phyloP scores from a whole-genome alignment of 2,329 filamentous ascomycete species.

The Exophiala sp. region DNA sequence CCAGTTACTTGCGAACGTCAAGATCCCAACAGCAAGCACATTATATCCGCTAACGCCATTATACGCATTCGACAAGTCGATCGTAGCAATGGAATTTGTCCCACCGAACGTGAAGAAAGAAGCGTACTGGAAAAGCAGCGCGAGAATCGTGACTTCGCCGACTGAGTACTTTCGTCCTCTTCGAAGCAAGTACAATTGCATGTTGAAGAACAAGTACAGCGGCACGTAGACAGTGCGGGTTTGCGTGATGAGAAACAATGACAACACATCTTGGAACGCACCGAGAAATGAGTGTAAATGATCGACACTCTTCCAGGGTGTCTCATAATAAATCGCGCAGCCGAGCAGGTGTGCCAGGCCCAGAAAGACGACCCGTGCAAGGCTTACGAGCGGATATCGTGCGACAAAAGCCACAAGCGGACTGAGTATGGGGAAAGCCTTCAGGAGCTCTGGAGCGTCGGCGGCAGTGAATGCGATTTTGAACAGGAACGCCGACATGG shows the following conservation, averaged over 20 bases:
- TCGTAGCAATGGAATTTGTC: slow-evolving; percentile 91
- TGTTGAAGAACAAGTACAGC: slow-evolving; percentile 71
- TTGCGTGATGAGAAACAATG: slow-evolving; percentile 80
- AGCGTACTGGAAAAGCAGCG: slow-evolving; percentile 72
- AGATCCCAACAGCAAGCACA: slow-evolving; percentile 70
- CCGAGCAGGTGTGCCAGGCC: slow-evolving; percentile 37
- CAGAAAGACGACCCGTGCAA: slow-evolving; percentile 51
- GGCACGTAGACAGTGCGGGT: slow-evolving; percentile 82
- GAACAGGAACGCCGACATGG: slow-evolving; percentile 67
- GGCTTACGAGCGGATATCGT: slow-evolving; percentile 35
- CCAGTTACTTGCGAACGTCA: slow-evolving; percentile 91
- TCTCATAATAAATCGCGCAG: slow-evolving; percentile 25
- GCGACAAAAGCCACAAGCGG: slow-evolving; percentile 37
- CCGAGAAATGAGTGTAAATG: slow-evolving; percentile 24
- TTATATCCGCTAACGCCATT: slow-evolving; percentile 85
- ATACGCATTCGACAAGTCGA: slow-evolving; percentile 91
- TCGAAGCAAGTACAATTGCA: slow-evolving; percentile 54
- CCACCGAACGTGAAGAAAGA: slow-evolving; percentile 89
- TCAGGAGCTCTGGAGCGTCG: slow-evolving; percentile 79
- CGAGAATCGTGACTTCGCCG: slow-evolving; percentile 64
- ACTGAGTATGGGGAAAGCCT: slow-evolving; percentile 33
- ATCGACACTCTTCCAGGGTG: slow-evolving; percentile 18
- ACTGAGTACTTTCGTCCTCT: slow-evolving; percentile 43
- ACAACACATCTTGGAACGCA: slow-evolving; percentile 64
- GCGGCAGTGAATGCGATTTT: slow-evolving; percentile 85